Evolutionary conservation across 2,329 filamentous ascomycete genomes (phyloP), one percentile per base, ranked within the genome.

Genomic region (Aspergillus fumigatus): DNA sequence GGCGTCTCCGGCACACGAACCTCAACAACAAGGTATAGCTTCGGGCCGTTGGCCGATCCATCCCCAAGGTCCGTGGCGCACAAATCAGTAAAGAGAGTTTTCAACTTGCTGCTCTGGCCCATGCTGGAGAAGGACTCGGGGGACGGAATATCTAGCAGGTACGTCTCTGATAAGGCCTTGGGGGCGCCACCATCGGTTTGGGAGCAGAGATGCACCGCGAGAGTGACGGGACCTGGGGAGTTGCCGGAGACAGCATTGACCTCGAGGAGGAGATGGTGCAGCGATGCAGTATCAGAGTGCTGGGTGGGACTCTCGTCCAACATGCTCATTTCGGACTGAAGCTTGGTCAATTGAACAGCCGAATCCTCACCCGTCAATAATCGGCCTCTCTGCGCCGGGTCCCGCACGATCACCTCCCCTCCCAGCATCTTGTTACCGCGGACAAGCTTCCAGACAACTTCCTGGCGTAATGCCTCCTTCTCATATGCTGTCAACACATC

Each of bases 301-400:
- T 84, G 80, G 21, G 84, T 83, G 0, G 92, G 92, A n/a, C 87
- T 85, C 64, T 90, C 88, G 56, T 96, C 88, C 48, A 99, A 80
- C 66, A 97, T 82, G 73, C 92, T 96, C 94, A 99, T 99, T 69
- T 92, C 85, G 4, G 94, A 95, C 77, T 99, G 95, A 55, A 97
- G 79, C 70, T 87, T 91, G 6, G 93, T 93, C 62, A 97, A 84
- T 57, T 96, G 89, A 27, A 97, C 89, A 3, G 94, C 90, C 1
- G 92, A 96, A 73, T 99, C 94, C 53, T 97, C 89, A 11, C 90
- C 91, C 0, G 92, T 97, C 66, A 99, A 76, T 27, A 97, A 86
- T 48, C 92, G 86, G 8, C 94, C 94, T 29, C 88, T 84, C 69
- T 92, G 87, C 21, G 82, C 83, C 1, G 94, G 91, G 73, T 95